phyloP scores from a whole-genome alignment of 345 rosid genomes.

The Citrus hindsii region DNA sequence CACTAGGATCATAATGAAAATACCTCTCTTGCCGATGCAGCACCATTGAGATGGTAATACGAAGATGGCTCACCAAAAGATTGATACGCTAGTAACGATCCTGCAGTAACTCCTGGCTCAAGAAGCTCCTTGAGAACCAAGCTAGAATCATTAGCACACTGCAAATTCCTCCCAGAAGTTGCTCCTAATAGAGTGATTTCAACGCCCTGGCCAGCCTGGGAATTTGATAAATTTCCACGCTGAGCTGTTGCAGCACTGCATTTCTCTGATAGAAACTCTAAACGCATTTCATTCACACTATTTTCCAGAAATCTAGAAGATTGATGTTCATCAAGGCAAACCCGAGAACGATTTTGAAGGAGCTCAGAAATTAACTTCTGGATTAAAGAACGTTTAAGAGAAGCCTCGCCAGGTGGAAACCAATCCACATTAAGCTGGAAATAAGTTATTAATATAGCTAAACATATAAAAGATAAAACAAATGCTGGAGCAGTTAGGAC shows the following conservation, averaged over 20 bases:
- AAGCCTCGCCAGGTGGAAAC: constrained; percentile 86
- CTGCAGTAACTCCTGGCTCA: constrained; percentile 63
- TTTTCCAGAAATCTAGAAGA: constrained; percentile 42
- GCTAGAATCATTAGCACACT: constrained; percentile 57
- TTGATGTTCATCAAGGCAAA: constrained; percentile 25
- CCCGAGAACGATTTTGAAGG: constrained; percentile 28
- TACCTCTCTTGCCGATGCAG: constrained; percentile 66
- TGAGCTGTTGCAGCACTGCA: constrained; percentile 37
- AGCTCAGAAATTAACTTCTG: constrained; percentile 54
- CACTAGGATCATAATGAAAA: constrained; percentile 3
- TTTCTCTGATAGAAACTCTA: constrained; percentile 41
- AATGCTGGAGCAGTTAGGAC: constrained; percentile 1
- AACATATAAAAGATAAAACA: constrained; percentile 6
- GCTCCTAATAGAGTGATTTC: constrained; percentile 67
- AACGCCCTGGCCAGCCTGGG: constrained; percentile 51
- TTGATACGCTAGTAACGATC: constrained; percentile 63
- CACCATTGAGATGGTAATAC: constrained; percentile 49
- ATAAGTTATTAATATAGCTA: not conserved
- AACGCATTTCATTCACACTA: constrained; percentile 29
- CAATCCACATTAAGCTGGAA: constrained; percentile 73
- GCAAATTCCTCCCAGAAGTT: constrained; percentile 56
- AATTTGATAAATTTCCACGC: constrained; percentile 40
- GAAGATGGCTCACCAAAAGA: constrained; percentile 58
- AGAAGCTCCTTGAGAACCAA: constrained; percentile 79
- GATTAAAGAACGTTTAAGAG: constrained; percentile 66